A percentile compares a stretch with the other conserved stretches of the same genome.
Conservation (phyloP, 1,139 yeast species). For the Suhomyces panamericanus region DNA sequence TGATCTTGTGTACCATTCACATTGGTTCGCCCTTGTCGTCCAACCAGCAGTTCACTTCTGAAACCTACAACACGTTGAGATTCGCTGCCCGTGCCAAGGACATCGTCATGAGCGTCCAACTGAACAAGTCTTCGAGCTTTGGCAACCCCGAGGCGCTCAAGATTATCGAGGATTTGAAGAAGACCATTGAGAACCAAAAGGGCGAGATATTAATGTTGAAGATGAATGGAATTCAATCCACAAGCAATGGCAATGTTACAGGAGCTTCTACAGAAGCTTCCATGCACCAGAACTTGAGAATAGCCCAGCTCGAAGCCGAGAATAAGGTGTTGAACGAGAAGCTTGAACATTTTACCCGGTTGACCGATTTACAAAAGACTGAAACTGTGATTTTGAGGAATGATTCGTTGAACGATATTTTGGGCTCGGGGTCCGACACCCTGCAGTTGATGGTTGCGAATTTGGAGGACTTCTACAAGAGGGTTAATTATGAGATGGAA, state of each 20-base stretch:
- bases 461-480: slow-evolving; percentile 47
- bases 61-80: slow-evolving; percentile 82
- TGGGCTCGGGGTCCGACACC: slow-evolving; percentile 38
- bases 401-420: slow-evolving; percentile 53
- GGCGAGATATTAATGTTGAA: slow-evolving; percentile 38
- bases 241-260: background rate
- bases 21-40: slow-evolving; percentile 40
- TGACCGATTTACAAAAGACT: slow-evolving; percentile 58
- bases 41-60: slow-evolving; percentile 56
- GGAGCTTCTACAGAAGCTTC: background rate
- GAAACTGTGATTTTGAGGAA: slow-evolving; percentile 56
- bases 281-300: slow-evolving; percentile 9
- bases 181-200: slow-evolving; percentile 47
- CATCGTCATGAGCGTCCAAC: slow-evolving; percentile 66
- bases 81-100: slow-evolving; percentile 95
- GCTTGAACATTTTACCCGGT: slow-evolving; percentile 65
- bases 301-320: slow-evolving; percentile 58
- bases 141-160: slow-evolving; percentile 44
- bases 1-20: slow-evolving; percentile 83
- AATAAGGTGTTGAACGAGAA: slow-evolving; percentile 61
- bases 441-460: slow-evolving; percentile 45
- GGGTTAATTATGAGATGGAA: slow-evolving; percentile 51
- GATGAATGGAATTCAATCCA: slow-evolving; percentile 2
- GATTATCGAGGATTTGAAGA: slow-evolving; percentile 47
- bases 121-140: slow-evolving; percentile 39